Conservation (phyloP, 2,329 filamentous ascomycete species). For the Teratosphaeria epicoccoides region DNA sequence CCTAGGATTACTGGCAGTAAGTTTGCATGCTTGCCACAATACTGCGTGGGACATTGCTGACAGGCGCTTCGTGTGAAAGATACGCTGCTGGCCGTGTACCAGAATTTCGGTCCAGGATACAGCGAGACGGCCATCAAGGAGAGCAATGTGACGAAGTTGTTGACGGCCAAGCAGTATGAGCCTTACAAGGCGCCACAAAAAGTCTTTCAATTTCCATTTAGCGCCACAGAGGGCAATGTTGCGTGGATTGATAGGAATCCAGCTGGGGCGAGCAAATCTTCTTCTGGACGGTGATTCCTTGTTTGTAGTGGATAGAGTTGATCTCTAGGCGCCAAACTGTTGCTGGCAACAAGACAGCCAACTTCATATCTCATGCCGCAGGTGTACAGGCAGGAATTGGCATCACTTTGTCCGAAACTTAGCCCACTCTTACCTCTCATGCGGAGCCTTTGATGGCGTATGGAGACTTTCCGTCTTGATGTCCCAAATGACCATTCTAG, state of each 20-base stretch:
- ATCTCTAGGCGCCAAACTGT: too few species aligned
- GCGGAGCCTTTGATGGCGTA: too few species aligned
- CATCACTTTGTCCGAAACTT: too few species aligned
- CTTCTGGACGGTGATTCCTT: too few species aligned
- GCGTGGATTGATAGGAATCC: conserved; percentile 38
- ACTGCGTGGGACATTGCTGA: neutral
- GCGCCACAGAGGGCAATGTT: conserved; percentile 35
- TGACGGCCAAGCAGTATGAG: conserved; percentile 31
- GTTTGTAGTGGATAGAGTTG: too few species aligned
- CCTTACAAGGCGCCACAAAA: conserved; percentile 30
- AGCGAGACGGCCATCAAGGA: conserved; percentile 37
- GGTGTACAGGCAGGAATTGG: too few species aligned
- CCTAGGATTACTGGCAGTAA: conserved; percentile 28
- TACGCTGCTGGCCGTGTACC: conserved; percentile 49
- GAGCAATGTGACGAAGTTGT: conserved; percentile 36
- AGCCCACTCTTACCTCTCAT: too few species aligned
- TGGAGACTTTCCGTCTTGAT: too few species aligned
- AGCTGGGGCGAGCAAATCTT: neutral
- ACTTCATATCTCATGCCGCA: too few species aligned
- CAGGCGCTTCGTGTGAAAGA: conserved; percentile 8
- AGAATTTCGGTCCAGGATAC: conserved; percentile 43
- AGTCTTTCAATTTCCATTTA: conserved; percentile 39
- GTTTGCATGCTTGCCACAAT: neutral
- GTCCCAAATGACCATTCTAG: too few species aligned
- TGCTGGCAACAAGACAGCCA: too few species aligned